phyloP scores from a whole-genome alignment of 331 rosid species.

The Ulmus americana region DNA sequence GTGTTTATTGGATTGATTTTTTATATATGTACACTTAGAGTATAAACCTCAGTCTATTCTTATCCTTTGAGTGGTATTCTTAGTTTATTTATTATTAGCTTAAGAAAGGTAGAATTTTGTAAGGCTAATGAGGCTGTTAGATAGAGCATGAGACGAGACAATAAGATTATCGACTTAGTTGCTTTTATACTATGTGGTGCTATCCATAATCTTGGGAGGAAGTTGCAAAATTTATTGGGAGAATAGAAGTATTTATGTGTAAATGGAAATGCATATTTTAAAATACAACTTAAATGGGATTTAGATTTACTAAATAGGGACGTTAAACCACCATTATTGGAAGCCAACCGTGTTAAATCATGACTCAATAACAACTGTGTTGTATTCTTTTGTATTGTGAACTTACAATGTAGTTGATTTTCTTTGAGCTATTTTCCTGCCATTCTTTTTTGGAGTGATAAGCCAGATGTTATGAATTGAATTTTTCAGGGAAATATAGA shows the following conservation, averaged over 20 bases:
- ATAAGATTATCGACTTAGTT: neutral
- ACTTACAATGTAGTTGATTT: neutral
- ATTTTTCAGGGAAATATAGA: constrained; percentile 78
- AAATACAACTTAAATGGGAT: neutral
- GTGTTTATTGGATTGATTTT: neutral
- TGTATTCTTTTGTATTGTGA: neutral
- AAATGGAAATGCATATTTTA: neutral
- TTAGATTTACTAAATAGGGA: neutral
- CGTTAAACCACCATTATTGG: neutral
- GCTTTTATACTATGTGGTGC: neutral
- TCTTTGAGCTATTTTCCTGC: neutral
- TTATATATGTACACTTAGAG: neutral
- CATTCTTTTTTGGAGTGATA: neutral
- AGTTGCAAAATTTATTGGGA: neutral
- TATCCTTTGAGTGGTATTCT: neutral
- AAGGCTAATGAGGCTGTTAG: neutral
- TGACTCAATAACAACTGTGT: neutral
- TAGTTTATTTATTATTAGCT: neutral
- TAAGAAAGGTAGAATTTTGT: neutral
- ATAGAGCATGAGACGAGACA: neutral
- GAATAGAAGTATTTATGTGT: too few relatives aligned
- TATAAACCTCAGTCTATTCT: neutral
- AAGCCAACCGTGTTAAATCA: neutral
- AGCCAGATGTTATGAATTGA: constrained; percentile 20
- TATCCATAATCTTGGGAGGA: neutral